phyloP scores from a whole-genome alignment of 192 early-diverging fungal species.

The Coemansia umbellata region DNA sequence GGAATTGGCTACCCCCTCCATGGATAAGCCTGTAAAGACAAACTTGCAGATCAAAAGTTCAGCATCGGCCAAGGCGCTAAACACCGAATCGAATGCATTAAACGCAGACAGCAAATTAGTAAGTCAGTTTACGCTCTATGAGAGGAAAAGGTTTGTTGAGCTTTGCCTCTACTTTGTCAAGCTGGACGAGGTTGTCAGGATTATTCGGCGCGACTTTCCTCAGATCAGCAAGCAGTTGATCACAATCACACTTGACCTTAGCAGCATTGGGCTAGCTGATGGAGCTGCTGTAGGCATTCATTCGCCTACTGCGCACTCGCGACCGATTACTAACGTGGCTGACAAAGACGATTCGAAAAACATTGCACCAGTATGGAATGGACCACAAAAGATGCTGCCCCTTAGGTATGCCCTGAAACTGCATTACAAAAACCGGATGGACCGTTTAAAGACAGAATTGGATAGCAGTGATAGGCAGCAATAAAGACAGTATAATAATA shows the following conservation, averaged over 20 bases:
- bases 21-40: too few species aligned
- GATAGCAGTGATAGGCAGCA: too few species aligned
- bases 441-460: too few species aligned
- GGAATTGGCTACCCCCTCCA: too few species aligned
- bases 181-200: slow-evolving; percentile 58
- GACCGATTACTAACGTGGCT: slow-evolving; percentile 6
- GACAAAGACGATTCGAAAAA: not conserved
- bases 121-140: slow-evolving; percentile 53
- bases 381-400: slow-evolving; percentile 40
- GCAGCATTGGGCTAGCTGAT: slow-evolving; percentile 15
- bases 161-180: slow-evolving; percentile 62
- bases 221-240: slow-evolving; percentile 64
- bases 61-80: not conserved
- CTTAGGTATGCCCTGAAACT: slow-evolving; percentile 42
- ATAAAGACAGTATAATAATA: too few species aligned
- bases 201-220: slow-evolving; percentile 61
- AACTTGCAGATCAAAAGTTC: too few species aligned
- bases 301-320: not conserved
- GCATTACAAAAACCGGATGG: slow-evolving; percentile 28
- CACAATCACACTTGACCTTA: slow-evolving; percentile 64
- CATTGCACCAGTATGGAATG: slow-evolving; percentile 28
- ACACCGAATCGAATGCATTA: not conserved
- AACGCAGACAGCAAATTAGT: slow-evolving; percentile 19
- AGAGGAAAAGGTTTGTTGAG: slow-evolving; percentile 59
- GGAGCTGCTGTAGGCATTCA: not conserved